Evolutionary conservation across 192 early-diverging fungal species (phyloP).

Genomic region (Backusella westeae): DNA sequence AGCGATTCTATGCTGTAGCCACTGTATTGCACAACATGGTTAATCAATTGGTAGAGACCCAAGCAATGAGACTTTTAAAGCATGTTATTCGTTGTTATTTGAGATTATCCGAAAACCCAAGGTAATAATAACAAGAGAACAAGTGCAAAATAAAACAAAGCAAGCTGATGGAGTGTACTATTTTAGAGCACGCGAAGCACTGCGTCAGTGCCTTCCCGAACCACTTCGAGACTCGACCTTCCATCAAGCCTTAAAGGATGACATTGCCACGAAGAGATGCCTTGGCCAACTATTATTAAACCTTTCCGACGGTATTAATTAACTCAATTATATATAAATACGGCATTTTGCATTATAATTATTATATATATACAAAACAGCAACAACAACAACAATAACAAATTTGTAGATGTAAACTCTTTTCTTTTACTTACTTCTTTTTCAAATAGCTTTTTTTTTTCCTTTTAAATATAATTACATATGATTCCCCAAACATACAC

Average conservation of each 20-base stretch:
- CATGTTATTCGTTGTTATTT: slow-evolving; percentile 93
- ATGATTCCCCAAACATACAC: not conserved
- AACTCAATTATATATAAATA: not conserved
- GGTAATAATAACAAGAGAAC: slow-evolving; percentile 25
- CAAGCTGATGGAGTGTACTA: not conserved
- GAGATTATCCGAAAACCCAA: slow-evolving; percentile 88
- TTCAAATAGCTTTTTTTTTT: not conserved
- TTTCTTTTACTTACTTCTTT: too few relatives aligned
- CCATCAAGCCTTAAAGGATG: slow-evolving; percentile 80
- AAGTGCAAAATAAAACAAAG: not conserved
- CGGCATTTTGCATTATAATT: not conserved
- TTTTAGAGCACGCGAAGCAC: slow-evolving; percentile 78
- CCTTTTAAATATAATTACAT: not conserved
- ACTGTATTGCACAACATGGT: slow-evolving; percentile 95
- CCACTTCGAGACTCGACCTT: slow-evolving; percentile 89
- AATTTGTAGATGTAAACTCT: slow-evolving; percentile 4
- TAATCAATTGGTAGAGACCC: slow-evolving; percentile 81
- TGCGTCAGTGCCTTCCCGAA: slow-evolving; percentile 89
- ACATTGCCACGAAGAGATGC: slow-evolving; percentile 85
- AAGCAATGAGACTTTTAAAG: slow-evolving; percentile 85
- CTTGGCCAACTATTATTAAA: slow-evolving; percentile 67
- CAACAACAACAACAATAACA: not conserved
- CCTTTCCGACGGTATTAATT: slow-evolving; percentile 44
- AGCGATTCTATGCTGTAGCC: slow-evolving; percentile 93
- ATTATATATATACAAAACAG: not conserved